Conservation (phyloP, 495 filamentous ascomycete species). For the Daldinia bambusicola region DNA sequence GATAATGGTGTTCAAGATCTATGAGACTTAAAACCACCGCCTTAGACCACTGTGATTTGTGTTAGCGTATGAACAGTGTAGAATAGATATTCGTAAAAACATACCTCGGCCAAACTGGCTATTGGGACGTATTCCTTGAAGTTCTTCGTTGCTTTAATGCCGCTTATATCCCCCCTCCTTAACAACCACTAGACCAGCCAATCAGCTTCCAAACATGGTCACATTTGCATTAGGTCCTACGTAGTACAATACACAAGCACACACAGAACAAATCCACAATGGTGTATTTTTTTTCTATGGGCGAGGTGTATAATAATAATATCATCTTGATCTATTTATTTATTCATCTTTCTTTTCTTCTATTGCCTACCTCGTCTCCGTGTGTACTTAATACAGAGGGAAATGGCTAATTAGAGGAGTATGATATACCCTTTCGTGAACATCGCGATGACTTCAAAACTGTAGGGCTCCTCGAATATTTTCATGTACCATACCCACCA, state of each 20-base stretch:
- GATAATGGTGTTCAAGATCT: slow-evolving; percentile 43
- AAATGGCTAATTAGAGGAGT: slow-evolving; percentile 1
- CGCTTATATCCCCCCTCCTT: slow-evolving; percentile 7
- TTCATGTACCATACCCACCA: slow-evolving; percentile 2
- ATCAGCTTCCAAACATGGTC: neutral
- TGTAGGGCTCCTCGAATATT: neutral
- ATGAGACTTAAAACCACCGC: slow-evolving; percentile 42
- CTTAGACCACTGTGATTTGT: slow-evolving; percentile 32
- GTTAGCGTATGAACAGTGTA: slow-evolving; percentile 12
- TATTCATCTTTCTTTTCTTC: neutral
- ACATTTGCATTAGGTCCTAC: neutral
- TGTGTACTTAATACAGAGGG: neutral
- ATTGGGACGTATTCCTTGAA: neutral
- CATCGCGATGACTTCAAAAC: slow-evolving; percentile 6
- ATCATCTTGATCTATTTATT: neutral
- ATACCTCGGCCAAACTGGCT: slow-evolving; percentile 42
- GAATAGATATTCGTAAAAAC: slow-evolving; percentile 2
- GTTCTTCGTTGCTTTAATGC: slow-evolving; percentile 5
- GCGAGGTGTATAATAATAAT: neutral
- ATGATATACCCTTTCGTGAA: slow-evolving; percentile 4
- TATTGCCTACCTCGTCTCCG: neutral
- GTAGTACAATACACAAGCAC: neutral
- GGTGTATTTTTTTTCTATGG: neutral
- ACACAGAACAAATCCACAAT: neutral
- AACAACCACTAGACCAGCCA: neutral